Percentiles rank a stretch among this genome's conserved stretches.
phyloP scores from a whole-genome alignment of 257 asterid species.

The Capsicum pubescens region DNA sequence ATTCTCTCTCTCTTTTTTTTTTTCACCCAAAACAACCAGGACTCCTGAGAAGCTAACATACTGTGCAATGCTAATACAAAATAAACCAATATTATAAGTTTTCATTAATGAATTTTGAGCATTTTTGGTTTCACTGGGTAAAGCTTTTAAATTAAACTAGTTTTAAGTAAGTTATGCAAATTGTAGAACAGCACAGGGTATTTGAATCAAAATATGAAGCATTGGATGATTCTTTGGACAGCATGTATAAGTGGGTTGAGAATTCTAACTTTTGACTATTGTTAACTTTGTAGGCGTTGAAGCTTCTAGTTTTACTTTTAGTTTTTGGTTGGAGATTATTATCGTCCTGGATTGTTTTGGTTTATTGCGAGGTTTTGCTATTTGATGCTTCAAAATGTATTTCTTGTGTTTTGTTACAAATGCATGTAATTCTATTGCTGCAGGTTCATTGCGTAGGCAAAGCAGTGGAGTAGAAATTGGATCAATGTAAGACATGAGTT shows the following conservation, averaged over 20 bases:
- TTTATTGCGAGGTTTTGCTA: slow-evolving; percentile 9
- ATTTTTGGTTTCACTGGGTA: background rate
- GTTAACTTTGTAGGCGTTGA: background rate
- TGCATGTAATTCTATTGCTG: slow-evolving; percentile 26
- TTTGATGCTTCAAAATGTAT: background rate
- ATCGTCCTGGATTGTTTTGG: background rate
- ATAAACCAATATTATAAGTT: background rate
- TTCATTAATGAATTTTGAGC: background rate
- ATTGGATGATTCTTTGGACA: background rate
- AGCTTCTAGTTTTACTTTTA: background rate
- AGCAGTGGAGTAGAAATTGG: slow-evolving; percentile 71
- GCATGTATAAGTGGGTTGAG: background rate
- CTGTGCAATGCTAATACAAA: background rate
- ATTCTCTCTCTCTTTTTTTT: background rate
- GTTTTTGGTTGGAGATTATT: background rate
- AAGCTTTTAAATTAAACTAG: background rate
- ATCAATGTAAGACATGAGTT: slow-evolving; percentile 53
- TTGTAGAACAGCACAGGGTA: background rate
- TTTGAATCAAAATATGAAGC: background rate
- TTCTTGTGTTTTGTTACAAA: background rate
- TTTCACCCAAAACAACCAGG: background rate
- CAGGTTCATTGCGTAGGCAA: slow-evolving; percentile 74
- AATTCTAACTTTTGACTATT: background rate
- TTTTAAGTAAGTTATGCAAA: background rate
- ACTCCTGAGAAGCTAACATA: background rate